Evolutionary conservation across 139 green algal species (phyloP).

Genomic region (Edaphochlamys debaryana): DNA sequence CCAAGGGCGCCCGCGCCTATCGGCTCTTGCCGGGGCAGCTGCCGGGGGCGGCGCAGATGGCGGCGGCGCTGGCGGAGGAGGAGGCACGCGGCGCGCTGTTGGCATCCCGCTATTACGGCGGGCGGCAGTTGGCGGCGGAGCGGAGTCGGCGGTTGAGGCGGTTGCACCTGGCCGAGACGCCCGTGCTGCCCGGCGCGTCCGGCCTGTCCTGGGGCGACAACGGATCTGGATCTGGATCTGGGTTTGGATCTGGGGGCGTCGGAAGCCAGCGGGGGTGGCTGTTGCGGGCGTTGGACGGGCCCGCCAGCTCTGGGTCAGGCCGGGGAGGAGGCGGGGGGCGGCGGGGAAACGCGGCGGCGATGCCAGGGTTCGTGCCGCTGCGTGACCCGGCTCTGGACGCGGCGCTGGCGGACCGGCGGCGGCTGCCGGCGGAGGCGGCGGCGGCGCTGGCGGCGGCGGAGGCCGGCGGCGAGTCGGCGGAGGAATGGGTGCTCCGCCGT

Average conservation of each 20-base stretch:
- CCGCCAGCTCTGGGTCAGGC: not conserved
- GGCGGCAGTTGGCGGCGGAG: not conserved
- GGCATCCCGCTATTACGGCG: not conserved
- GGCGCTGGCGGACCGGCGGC: not conserved
- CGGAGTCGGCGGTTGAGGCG: constrained; percentile 9
- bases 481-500: constrained; percentile 65
- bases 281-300: not conserved
- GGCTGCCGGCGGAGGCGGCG: constrained; percentile 15
- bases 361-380: constrained; percentile 56
- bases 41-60: not conserved
- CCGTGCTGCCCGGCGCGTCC: not conserved
- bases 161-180: not conserved
- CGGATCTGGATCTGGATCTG: too few relatives aligned
- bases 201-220: too few relatives aligned
- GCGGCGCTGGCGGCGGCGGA: constrained; percentile 14
- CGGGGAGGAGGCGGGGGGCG: not conserved
- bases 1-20: constrained; percentile 15
- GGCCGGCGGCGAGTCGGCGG: constrained; percentile 63
- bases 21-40: constrained; percentile 21
- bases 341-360: constrained; percentile 36
- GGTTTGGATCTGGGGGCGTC: too few relatives aligned
- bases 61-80: not conserved
- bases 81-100: not conserved
- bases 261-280: constrained; percentile 13
- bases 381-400: not conserved